These are phyloP conservation scores for Chrysoporthe cubensis DNA, from an alignment of 2,329 filamentous ascomycete species.

Conservation along the genomic window DNA sequence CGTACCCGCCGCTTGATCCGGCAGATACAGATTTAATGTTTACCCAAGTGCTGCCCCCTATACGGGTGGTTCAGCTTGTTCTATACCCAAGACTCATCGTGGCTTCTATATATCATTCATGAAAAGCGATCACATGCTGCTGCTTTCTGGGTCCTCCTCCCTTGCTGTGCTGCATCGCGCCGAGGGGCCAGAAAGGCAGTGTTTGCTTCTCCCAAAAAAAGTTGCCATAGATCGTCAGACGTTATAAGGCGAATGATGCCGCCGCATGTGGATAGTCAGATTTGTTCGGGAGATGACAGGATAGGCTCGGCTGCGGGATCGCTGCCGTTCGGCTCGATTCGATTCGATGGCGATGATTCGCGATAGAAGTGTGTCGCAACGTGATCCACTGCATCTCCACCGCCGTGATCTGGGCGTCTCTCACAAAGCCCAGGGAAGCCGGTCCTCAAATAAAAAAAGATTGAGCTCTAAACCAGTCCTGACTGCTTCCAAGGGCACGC, in stretches of 20 bases:
- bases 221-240: background rate
- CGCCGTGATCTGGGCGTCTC: background rate
- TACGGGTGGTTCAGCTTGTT: background rate
- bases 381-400: background rate
- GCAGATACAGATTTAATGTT: background rate
- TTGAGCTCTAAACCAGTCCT: background rate
- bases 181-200: background rate
- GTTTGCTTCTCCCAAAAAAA: background rate
- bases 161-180: slow-evolving; percentile 2
- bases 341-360: background rate
- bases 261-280: background rate
- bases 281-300: background rate
- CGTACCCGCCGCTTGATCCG: background rate
- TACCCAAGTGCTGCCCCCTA: background rate
- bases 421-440: background rate
- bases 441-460: background rate
- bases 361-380: background rate
- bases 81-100: background rate
- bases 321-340: background rate
- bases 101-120: background rate
- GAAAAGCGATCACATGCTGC: background rate
- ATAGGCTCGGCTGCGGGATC: background rate
- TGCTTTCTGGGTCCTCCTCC: background rate
- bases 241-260: background rate
- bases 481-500: background rate